These are phyloP conservation scores for Pseudocercospora vitis DNA, from an alignment of 2,329 filamentous ascomycete species.

Conservation along the genomic window DNA sequence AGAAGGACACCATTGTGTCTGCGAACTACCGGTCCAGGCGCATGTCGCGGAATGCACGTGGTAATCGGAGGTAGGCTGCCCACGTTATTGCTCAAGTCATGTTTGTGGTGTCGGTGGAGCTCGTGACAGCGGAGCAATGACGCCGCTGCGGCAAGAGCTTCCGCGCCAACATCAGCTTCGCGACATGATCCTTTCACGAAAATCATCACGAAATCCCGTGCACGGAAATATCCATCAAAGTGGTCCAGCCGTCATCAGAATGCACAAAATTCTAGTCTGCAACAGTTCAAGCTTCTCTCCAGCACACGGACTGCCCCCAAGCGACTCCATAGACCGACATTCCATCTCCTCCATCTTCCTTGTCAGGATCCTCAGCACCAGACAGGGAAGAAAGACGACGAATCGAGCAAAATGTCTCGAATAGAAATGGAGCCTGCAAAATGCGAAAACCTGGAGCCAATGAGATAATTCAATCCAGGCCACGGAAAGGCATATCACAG, in stretches of 20 bases:
- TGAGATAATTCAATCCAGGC: neutral
- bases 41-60: constrained; percentile 5
- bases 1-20: constrained; percentile 73
- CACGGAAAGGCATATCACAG: constrained; percentile 8
- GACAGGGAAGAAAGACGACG: constrained; percentile 9
- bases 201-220: constrained; percentile 5
- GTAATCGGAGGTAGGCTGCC: neutral
- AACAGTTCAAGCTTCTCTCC: too few species aligned
- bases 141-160: neutral
- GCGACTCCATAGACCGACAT: neutral
- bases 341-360: neutral
- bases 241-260: too few species aligned
- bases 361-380: neutral
- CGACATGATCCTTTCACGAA: neutral
- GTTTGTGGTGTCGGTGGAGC: neutral
- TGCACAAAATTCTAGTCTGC: too few species aligned
- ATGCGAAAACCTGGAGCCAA: constrained; percentile 4
- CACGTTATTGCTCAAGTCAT: neutral
- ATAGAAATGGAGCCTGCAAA: constrained; percentile 6
- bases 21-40: constrained; percentile 7
- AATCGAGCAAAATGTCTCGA: constrained; percentile 12
- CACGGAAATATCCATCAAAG: neutral
- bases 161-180: neutral
- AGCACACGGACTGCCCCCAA: neutral
- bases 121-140: neutral